Conservation (phyloP, 805 yeast species). For the Jamesozyma spencerorum region DNA sequence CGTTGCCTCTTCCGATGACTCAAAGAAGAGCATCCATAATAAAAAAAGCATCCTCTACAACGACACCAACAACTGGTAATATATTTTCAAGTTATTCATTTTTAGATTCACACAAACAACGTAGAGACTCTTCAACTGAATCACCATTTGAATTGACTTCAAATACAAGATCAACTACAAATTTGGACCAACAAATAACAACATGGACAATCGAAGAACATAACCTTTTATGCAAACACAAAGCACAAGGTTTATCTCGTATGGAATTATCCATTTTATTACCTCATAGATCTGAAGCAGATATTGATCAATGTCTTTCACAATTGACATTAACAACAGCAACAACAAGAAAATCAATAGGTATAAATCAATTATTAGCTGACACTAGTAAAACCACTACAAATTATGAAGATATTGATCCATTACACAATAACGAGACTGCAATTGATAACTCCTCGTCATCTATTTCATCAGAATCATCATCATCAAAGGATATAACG, state of each 20-base stretch:
- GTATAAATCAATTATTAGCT: background rate
- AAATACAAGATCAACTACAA: background rate
- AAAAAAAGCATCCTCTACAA: constrained; percentile 4
- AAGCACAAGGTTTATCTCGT: constrained; percentile 52
- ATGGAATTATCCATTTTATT: constrained; percentile 66
- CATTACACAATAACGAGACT: constrained; percentile 7
- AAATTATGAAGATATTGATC: constrained; percentile 14
- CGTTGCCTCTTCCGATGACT: constrained; percentile 1
- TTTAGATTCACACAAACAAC: constrained; percentile 13
- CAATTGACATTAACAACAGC: constrained; percentile 24
- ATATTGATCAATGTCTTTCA: constrained; percentile 55
- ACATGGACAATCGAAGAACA: constrained; percentile 61
- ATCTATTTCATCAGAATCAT: background rate
- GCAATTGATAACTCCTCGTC: no score
- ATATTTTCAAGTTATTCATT: constrained; percentile 11
- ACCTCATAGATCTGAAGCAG: constrained; percentile 66
- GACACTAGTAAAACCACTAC: background rate
- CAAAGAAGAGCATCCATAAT: constrained; percentile 23
- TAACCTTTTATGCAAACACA: constrained; percentile 45
- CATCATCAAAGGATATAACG: background rate
- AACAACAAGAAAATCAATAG: background rate
- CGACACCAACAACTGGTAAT: background rate
- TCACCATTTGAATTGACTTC: background rate
- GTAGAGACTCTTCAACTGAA: background rate
- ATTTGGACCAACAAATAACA: no score